phyloP scores from a whole-genome alignment of 768 basidiomycete species.

The Pluteus cervinus region DNA sequence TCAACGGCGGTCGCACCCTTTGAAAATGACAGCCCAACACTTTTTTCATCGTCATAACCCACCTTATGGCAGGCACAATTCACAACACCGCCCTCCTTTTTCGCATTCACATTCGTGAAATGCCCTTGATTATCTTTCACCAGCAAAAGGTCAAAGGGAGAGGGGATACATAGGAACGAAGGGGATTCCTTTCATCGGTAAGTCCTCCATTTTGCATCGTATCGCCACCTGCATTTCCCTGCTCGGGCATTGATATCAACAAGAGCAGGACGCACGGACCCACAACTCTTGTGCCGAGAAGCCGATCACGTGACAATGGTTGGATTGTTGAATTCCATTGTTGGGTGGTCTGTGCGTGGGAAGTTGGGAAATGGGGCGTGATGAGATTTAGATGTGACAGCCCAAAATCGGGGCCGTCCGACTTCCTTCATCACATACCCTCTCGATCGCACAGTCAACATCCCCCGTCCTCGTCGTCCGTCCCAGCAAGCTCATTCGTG shows the following conservation, averaged over 20 bases:
- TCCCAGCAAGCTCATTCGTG: conserved; percentile 21
- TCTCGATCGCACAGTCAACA: conserved; percentile 39
- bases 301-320: conserved; percentile 30
- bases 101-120: too few species aligned
- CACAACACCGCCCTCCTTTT: too few species aligned
- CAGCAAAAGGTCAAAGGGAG: too few species aligned
- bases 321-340: conserved; percentile 25
- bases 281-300: too few species aligned
- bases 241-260: conserved; percentile 6
- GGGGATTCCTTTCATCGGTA: too few species aligned
- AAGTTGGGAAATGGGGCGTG: conserved; percentile 27
- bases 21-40: too few species aligned
- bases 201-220: too few species aligned
- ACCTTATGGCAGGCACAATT: too few species aligned
- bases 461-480: conserved; percentile 23
- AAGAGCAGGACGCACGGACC: conserved; percentile 14
- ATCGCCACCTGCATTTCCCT: conserved; percentile 7
- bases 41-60: too few species aligned
- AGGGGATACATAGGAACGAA: too few species aligned
- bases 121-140: too few species aligned
- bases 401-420: conserved; percentile 39
- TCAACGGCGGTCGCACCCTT: too few species aligned
- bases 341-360: conserved; percentile 46
- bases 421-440: conserved; percentile 44
- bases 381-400: conserved; percentile 41